phyloP scores from a whole-genome alignment of 1,284 basidiomycete species.

The Trametes hirsuta region DNA sequence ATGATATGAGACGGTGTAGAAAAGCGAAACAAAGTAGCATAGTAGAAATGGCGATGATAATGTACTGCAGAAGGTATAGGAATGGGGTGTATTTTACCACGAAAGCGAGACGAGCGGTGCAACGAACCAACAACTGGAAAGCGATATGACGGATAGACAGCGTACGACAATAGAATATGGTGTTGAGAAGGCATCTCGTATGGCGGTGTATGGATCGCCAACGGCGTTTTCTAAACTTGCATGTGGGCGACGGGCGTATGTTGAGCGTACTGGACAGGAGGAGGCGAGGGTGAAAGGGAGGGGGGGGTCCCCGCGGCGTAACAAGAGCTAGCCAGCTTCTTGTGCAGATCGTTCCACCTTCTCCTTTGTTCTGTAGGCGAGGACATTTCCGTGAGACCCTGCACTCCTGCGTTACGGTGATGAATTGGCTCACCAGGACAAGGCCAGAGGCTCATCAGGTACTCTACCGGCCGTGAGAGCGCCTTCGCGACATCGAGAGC shows the following conservation, averaged over 20 bases:
- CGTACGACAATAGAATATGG: too few species aligned
- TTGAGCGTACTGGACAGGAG: neutral
- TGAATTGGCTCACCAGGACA: constrained; percentile 52
- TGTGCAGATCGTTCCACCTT: constrained; percentile 50
- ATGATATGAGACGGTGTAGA: neutral
- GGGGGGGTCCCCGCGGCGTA: constrained; percentile 47
- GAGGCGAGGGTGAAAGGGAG: constrained; percentile 14
- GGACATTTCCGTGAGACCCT: neutral
- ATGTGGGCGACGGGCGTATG: neutral
- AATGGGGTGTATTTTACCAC: neutral
- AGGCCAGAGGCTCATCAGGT: constrained; percentile 69
- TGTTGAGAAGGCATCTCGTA: neutral
- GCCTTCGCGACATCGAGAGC: constrained; percentile 70
- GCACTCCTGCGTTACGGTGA: neutral
- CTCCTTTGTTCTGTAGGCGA: constrained; percentile 51
- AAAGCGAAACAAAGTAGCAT: neutral
- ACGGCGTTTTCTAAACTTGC: neutral
- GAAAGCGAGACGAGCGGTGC: constrained; percentile 14
- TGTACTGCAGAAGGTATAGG: neutral
- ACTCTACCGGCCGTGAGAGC: constrained; percentile 64
- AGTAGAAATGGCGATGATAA: neutral
- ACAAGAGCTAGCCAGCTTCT: constrained; percentile 52
- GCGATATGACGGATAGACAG: neutral
- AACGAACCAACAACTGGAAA: constrained; percentile 2
- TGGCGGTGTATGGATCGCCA: neutral